Percentiles rank a stretch among this genome's conserved stretches.
Conservation (phyloP, 768 basidiomycete genomes). For the Tulasnella calospora region DNA sequence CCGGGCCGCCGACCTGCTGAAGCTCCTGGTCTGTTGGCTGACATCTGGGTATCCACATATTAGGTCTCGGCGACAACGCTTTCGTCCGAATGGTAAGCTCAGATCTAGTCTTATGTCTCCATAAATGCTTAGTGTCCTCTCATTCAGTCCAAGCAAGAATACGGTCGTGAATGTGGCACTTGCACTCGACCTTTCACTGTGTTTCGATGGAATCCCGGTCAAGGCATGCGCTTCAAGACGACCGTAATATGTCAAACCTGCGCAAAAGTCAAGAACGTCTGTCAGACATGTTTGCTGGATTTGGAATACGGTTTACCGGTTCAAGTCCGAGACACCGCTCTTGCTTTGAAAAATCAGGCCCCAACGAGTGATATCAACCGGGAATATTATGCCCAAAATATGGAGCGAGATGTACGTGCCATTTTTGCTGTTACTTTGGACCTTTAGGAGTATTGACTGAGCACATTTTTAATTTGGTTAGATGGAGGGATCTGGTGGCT, state of each 20-base stretch:
- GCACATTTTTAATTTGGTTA: constrained; percentile 34
- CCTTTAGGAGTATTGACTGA: neutral
- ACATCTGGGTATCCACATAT: neutral
- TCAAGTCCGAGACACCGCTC: constrained; percentile 93
- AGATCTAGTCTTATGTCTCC: neutral
- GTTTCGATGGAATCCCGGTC: constrained; percentile 97
- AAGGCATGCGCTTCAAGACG: constrained; percentile 89
- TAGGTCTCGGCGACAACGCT: constrained; percentile 82
- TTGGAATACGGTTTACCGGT: constrained; percentile 94
- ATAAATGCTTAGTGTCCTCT: neutral
- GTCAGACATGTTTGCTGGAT: constrained; percentile 95
- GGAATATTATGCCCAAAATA: constrained; percentile 90
- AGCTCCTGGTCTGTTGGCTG: neutral
- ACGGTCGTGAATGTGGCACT: constrained; percentile 92
- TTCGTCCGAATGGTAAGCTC: constrained; percentile 88
- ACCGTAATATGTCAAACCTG: constrained; percentile 97
- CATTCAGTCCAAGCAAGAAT: constrained; percentile 89
- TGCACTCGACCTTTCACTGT: constrained; percentile 95
- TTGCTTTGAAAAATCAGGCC: constrained; percentile 78
- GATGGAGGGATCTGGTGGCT: constrained; percentile 68
- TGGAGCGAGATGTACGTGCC: constrained; percentile 68
- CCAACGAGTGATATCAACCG: constrained; percentile 97
- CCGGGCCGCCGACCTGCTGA: constrained; percentile 15
- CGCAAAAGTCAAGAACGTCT: constrained; percentile 92
- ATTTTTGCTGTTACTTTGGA: neutral